Evolutionary conservation across 1,284 basidiomycete genomes (phyloP).

Genomic region (Porodaedalea pini): DNA sequence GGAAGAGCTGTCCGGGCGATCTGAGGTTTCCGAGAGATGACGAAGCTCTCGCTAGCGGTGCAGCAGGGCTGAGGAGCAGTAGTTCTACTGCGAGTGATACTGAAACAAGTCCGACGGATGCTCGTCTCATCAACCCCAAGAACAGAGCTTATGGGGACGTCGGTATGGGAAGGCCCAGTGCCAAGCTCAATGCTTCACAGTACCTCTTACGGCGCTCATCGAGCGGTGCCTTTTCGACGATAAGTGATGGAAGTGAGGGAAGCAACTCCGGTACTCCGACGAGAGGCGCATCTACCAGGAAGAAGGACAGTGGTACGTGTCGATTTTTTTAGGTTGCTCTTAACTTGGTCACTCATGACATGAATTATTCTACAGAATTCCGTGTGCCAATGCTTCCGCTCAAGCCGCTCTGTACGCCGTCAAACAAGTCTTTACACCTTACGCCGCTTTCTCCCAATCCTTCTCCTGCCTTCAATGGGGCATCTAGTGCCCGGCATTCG

Average conservation of each 20-base stretch:
- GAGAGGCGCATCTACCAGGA: constrained; percentile 28
- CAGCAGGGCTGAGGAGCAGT: constrained; percentile 41
- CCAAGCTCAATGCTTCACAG: constrained; percentile 36
- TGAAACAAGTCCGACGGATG: constrained; percentile 51
- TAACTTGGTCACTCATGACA: constrained; percentile 20
- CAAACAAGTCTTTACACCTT: constrained; percentile 38
- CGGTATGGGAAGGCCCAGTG: constrained; percentile 58
- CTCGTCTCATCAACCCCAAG: constrained; percentile 26
- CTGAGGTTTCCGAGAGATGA: constrained; percentile 20
- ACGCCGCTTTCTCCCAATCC: constrained; percentile 37
- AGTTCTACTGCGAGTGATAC: constrained; percentile 31
- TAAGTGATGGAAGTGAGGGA: constrained; percentile 56
- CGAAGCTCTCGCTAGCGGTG: constrained; percentile 22
- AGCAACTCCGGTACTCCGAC: constrained; percentile 58
- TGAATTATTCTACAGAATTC: constrained; percentile 42
- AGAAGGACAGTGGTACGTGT: constrained; percentile 41
- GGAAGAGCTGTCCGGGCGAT: constrained; percentile 18
- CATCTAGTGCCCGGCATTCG: constrained; percentile 36
- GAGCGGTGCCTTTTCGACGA: constrained; percentile 72
- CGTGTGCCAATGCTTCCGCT: constrained; percentile 44
- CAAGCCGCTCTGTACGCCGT: constrained; percentile 44
- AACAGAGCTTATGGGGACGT: constrained; percentile 56
- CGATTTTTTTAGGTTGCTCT: constrained; percentile 25
- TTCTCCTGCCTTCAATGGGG: constrained; percentile 52
- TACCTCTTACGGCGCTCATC: constrained; percentile 72